phyloP scores from a whole-genome alignment of 345 rosid genomes.

The Gossypium thurberi region DNA sequence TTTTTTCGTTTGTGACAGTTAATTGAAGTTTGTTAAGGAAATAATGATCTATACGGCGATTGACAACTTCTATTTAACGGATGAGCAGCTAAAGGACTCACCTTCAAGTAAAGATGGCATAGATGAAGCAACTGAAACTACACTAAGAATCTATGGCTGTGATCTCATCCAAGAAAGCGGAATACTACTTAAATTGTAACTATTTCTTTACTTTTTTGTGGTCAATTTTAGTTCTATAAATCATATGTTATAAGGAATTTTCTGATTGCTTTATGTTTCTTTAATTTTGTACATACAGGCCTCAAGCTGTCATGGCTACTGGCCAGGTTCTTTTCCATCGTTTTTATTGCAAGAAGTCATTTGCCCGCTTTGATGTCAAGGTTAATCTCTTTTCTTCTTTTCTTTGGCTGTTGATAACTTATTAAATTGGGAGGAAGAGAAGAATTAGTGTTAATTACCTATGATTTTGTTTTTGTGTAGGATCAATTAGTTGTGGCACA shows the following conservation, averaged over 20 bases:
- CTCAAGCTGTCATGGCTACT: conserved; percentile 97
- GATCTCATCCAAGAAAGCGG: conserved; percentile 94
- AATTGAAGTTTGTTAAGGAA: conserved; percentile 7
- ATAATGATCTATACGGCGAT: conserved; percentile 90
- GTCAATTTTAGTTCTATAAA: neutral
- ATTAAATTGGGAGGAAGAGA: neutral
- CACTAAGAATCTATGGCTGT: conserved; percentile 81
- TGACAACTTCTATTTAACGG: conserved; percentile 78
- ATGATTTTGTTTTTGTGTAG: neutral
- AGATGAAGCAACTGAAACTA: conserved; percentile 68
- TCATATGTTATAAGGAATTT: neutral
- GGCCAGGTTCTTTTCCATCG: conserved; percentile 95
- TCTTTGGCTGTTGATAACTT: neutral
- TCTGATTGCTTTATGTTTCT: conserved; percentile 14
- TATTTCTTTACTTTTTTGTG: conserved; percentile 7
- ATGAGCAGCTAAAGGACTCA: conserved; percentile 60
- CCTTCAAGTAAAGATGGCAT: conserved; percentile 91
- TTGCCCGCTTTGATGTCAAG: conserved; percentile 86
- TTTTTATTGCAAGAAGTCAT: conserved; percentile 93
- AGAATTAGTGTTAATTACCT: neutral
- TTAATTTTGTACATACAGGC: conserved; percentile 35
- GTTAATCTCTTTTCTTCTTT: conserved; percentile 22
- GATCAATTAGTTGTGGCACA: neutral
- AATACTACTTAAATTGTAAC: conserved; percentile 76
- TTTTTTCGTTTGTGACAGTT: conserved; percentile 6